A percentile compares a stretch with the other conserved stretches of the same genome.
Evolutionary conservation across 805 yeast species (phyloP).

Genomic region (Pichia deserticola): DNA sequence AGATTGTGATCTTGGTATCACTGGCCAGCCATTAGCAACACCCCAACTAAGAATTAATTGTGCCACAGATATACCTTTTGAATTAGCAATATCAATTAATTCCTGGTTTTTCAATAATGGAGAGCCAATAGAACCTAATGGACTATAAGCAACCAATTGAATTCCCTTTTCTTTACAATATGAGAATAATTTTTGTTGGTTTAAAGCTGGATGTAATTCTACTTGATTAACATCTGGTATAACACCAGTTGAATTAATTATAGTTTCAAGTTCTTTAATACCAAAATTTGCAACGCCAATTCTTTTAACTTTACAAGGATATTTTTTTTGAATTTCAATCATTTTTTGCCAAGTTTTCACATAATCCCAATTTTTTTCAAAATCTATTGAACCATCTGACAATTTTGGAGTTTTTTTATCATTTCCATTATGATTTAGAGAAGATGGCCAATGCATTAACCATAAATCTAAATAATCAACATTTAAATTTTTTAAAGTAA

Average conservation of each 20-base stretch:
- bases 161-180: constrained; percentile 40
- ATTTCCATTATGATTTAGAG: constrained; percentile 29
- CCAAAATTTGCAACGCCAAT: constrained; percentile 65
- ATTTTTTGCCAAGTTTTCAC: constrained; percentile 60
- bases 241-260: constrained; percentile 36
- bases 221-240: constrained; percentile 43
- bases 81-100: constrained; percentile 38
- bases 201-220: constrained; percentile 42
- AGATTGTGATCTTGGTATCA: constrained; percentile 14
- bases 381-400: constrained; percentile 34
- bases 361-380: constrained; percentile 37
- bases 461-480: constrained; percentile 45
- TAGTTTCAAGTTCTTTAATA: constrained; percentile 33
- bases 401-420: constrained; percentile 47
- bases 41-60: constrained; percentile 41
- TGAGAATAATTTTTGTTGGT: constrained; percentile 34
- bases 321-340: constrained; percentile 58
- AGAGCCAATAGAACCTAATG: constrained; percentile 41
- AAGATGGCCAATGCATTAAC: constrained; percentile 45
- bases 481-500: constrained; percentile 33
- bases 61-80: constrained; percentile 42
- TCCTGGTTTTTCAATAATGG: constrained; percentile 29
- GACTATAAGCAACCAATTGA: constrained; percentile 51
- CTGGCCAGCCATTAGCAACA: constrained; percentile 25
- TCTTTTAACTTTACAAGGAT: constrained; percentile 36